Conservation (phyloP, 306 rosid species). For the Hippophae gyantsensis region DNA sequence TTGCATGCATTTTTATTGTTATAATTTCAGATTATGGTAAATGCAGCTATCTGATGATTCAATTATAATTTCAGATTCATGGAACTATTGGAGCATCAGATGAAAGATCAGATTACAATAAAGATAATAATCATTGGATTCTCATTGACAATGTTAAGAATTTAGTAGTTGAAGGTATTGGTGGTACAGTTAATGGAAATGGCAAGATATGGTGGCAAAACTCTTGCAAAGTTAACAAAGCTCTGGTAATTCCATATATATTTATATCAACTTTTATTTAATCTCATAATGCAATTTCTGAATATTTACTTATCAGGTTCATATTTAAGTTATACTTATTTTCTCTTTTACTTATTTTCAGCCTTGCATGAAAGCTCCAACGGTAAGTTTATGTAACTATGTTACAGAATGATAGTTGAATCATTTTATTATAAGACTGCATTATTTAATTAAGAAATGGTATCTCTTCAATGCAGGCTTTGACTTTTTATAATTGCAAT, state of each 20-base stretch:
- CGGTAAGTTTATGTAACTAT: conserved; percentile 36
- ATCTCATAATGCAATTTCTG: neutral
- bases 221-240: conserved; percentile 54
- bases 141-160: conserved; percentile 26
- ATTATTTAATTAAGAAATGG: neutral
- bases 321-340: neutral
- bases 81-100: conserved; percentile 59
- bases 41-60: neutral
- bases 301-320: neutral
- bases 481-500: conserved; percentile 38
- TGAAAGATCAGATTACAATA: conserved; percentile 40
- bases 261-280: no score
- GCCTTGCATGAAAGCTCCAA: conserved; percentile 87
- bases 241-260: conserved; percentile 15
- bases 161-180: conserved; percentile 34
- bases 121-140: conserved; percentile 49
- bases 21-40: neutral
- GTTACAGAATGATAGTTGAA: neutral
- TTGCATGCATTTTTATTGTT: neutral
- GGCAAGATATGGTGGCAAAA: conserved; percentile 81
- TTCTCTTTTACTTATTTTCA: conserved; percentile 28
- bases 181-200: conserved; percentile 66
- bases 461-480: conserved; percentile 32
- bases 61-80: conserved; percentile 28
- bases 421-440: neutral